Conservation (phyloP, 1,139 yeast genomes). For the Suhomyces bolitotheri region DNA sequence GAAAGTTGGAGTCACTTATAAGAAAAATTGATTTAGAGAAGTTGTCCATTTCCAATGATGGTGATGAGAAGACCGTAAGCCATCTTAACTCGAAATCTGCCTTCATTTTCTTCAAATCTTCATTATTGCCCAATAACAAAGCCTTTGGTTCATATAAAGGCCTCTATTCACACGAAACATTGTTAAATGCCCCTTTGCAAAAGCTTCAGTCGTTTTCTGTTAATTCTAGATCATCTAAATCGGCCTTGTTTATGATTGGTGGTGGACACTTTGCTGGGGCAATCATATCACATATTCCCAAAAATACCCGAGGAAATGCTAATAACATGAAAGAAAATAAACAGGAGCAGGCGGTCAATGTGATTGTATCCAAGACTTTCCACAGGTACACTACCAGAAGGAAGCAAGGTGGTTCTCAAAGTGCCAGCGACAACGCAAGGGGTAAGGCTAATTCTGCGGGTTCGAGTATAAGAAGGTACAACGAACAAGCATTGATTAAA, state of each 20-base stretch:
- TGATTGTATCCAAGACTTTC: constrained; percentile 79
- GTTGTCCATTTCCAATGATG: constrained; percentile 15
- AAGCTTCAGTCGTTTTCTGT: constrained; percentile 36
- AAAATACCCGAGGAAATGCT: constrained; percentile 54
- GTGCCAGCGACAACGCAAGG: constrained; percentile 85
- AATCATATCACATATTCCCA: constrained; percentile 71
- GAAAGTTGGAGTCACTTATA: constrained; percentile 33
- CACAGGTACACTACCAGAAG: constrained; percentile 95
- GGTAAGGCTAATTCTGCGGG: constrained; percentile 99
- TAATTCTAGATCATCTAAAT: constrained; percentile 33
- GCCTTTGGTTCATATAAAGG: constrained; percentile 73
- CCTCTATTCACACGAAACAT: constrained; percentile 45
- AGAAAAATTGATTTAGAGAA: constrained; percentile 28
- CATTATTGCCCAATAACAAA: constrained; percentile 41
- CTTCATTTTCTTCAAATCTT: constrained; percentile 54
- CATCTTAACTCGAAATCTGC: constrained; percentile 68
- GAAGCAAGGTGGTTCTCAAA: constrained; percentile 97
- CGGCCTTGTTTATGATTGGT: constrained; percentile 89
- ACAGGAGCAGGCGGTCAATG: constrained; percentile 60
- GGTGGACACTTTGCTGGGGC: constrained; percentile 99
- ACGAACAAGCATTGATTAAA: constrained; percentile 76
- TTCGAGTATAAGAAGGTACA: constrained; percentile 81
- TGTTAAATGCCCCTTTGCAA: constrained; percentile 39
- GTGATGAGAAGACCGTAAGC: constrained; percentile 40
- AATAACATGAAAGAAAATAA: constrained; percentile 43